Conservation (phyloP, 1,284 basidiomycete genomes). For the Phylloporus sp. region DNA sequence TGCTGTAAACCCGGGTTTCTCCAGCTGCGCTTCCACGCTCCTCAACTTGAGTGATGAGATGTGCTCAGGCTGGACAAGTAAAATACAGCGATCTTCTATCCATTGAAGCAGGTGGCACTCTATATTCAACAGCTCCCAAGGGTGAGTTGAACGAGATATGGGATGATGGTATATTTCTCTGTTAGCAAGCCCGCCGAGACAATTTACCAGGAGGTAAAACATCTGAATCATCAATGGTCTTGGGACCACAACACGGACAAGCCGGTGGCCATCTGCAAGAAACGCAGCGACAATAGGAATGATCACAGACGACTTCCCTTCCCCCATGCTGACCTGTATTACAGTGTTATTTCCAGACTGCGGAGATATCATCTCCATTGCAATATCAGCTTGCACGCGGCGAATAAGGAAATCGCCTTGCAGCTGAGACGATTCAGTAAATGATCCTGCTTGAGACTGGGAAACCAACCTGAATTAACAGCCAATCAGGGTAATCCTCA, state of each 20-base stretch:
- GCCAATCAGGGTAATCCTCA: constrained; percentile 46
- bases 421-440: constrained; percentile 40
- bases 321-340: constrained; percentile 6
- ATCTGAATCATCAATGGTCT: neutral
- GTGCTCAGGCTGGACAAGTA: constrained; percentile 3
- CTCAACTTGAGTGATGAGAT: neutral
- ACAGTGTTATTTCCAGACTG: neutral
- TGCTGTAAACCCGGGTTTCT: neutral
- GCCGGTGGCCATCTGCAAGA: constrained; percentile 1
- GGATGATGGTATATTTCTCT: constrained; percentile 6
- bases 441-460: neutral
- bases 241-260: constrained; percentile 6
- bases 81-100: neutral
- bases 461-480: constrained; percentile 50
- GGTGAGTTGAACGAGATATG: constrained; percentile 11
- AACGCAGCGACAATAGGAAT: neutral
- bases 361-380: constrained; percentile 7
- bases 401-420: constrained; percentile 32
- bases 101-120: no score
- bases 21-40: constrained; percentile 3
- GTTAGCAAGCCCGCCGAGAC: constrained; percentile 8
- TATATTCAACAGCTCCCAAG: neutral
- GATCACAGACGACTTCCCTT: constrained; percentile 9
- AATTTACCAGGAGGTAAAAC: constrained; percentile 5
- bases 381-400: constrained; percentile 2